These are phyloP conservation scores for Rhizoctonia solani DNA, from an alignment of 1,284 basidiomycete genomes.

Conservation along the genomic window DNA sequence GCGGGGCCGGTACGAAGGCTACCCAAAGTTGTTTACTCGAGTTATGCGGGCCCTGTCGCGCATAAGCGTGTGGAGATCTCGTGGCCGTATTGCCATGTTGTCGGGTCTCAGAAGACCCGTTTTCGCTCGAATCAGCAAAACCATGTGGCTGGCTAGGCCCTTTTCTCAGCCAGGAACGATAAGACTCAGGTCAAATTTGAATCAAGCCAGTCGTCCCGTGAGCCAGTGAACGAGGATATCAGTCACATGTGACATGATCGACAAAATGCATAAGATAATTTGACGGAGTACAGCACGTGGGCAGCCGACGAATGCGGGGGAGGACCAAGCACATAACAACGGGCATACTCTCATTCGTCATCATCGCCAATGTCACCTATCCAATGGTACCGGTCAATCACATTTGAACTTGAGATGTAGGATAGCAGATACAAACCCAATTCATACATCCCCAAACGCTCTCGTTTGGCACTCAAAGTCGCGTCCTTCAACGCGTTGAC, in stretches of 20 bases:
- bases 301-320: slow-evolving; percentile 2
- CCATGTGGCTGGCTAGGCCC: slow-evolving; percentile 33
- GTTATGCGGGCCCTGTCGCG: slow-evolving; percentile 31
- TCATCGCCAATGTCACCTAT: slow-evolving; percentile 28
- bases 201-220: slow-evolving; percentile 5
- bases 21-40: slow-evolving; percentile 22
- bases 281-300: slow-evolving; percentile 27
- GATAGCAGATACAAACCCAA: slow-evolving; percentile 53
- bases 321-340: background rate
- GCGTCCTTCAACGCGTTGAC: slow-evolving; percentile 68
- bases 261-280: slow-evolving; percentile 18
- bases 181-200: slow-evolving; percentile 30
- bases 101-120: slow-evolving; percentile 22
- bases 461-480: slow-evolving; percentile 68
- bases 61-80: slow-evolving; percentile 30
- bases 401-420: background rate
- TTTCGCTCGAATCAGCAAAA: slow-evolving; percentile 24
- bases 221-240: background rate
- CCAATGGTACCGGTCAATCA: background rate
- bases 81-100: slow-evolving; percentile 16
- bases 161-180: slow-evolving; percentile 33
- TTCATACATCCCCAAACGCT: slow-evolving; percentile 85
- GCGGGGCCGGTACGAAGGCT: slow-evolving; percentile 25
- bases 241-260: slow-evolving; percentile 32
- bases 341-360: background rate